phyloP scores from a whole-genome alignment of 2,329 filamentous ascomycete species.

The Bimuria novae-zelandiae region DNA sequence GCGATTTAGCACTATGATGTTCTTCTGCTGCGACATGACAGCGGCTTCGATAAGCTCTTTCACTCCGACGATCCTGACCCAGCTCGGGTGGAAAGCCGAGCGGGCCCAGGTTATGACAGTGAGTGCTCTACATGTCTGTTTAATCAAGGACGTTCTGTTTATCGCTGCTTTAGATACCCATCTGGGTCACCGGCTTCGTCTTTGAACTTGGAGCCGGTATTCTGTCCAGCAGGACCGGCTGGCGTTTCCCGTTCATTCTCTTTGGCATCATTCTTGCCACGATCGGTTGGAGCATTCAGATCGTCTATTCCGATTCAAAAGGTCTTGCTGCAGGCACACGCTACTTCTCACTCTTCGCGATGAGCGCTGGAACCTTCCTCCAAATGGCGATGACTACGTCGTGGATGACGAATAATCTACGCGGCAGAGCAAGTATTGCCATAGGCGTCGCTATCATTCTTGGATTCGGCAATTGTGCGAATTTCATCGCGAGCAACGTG shows the following conservation, averaged over 20 bases:
- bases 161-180: no score
- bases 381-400: conserved; percentile 57
- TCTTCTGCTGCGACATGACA: conserved; percentile 43
- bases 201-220: conserved; percentile 27
- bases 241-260: conserved; percentile 38
- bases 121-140: no score
- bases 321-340: conserved; percentile 58
- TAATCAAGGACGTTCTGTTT: no score
- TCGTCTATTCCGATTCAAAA: conserved; percentile 42
- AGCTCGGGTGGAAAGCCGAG: conserved; percentile 39
- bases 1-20: conserved; percentile 30
- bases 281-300: conserved; percentile 58
- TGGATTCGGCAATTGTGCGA: conserved; percentile 58
- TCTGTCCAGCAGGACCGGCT: conserved; percentile 32
- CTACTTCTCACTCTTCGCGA: conserved; percentile 46
- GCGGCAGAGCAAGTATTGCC: conserved; percentile 30
- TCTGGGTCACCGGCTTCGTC: conserved; percentile 38
- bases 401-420: conserved; percentile 61
- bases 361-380: conserved; percentile 52
- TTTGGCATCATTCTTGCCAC: conserved; percentile 45
- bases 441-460: conserved; percentile 29
- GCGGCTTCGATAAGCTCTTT: conserved; percentile 38
- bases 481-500: conserved; percentile 57
- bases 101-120: conserved; percentile 41
- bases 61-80: conserved; percentile 41